Evolutionary conservation across 1,284 basidiomycete species (phyloP), one percentile per base, ranked within the genome.

Genomic region (Irpex sp.): DNA sequence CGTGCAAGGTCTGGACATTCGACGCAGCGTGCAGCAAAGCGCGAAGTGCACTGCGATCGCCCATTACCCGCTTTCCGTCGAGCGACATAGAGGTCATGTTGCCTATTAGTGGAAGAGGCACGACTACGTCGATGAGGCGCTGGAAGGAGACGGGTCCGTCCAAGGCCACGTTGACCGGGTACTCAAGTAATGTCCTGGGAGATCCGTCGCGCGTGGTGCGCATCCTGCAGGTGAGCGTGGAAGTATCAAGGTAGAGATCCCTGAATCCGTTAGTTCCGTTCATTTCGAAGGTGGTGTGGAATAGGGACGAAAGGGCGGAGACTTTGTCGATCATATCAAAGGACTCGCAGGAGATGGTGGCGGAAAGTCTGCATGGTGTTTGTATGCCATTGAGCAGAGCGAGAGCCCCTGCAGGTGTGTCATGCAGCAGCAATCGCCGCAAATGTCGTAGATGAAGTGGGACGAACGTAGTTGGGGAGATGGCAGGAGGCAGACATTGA

Each of bases 1-100:
- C 49, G 48, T 60, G 63, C 9, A 63, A 28, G 14, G 56, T 56
- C n/a, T 14, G 18, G 33, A 63, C 18, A 21, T 53, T 21, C 18
- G 62, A 57, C 57, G 56, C 61, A 9, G 35, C n/a, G 21, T 35
- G 56, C 18, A 63, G 35, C 6, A 63, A 21, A 16, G 21, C 16
- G 9, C 8, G 16, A 19, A 39, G 52, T 19, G 19, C 10, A 3
- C n/a, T n/a, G 7, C 14, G 4, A 39, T 56, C 62, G 16, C 60
- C 36, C 39, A 61, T 49, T 16, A 45, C 53, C 18, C 45, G 52
- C 19, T 58, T 18, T 53, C 61, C 62, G 48, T 58, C 52, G 10
- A 53, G 23, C 12, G 58, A 16, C 9, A 63, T 45, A 28, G 52
- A 16, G 18, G 23, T 54, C 4, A 54, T 35, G 52, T 54, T 23